These are phyloP conservation scores for Tagetes erecta DNA, from an alignment of 129 eudicot species.

Conservation along the genomic window DNA sequence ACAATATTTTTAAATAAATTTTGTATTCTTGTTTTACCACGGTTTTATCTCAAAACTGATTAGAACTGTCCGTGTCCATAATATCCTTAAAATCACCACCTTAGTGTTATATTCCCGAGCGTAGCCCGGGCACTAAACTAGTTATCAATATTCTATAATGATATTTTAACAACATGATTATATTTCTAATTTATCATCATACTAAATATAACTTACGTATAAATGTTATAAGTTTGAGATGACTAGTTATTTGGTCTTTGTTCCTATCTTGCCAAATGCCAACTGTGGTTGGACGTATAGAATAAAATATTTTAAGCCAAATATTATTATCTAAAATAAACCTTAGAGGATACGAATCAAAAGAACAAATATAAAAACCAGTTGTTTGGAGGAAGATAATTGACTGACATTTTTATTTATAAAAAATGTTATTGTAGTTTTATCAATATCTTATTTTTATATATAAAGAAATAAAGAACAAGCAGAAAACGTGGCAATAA, in stretches of 20 bases:
- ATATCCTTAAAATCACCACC: too few relatives aligned
- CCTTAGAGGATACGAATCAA: neutral
- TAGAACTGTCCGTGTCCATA: too few relatives aligned
- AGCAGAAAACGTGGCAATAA: neutral
- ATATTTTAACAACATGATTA: too few relatives aligned
- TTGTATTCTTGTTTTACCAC: too few relatives aligned
- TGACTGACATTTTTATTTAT: neutral
- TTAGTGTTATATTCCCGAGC: too few relatives aligned
- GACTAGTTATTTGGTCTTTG: neutral
- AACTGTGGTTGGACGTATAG: neutral
- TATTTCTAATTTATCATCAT: too few relatives aligned
- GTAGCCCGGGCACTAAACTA: too few relatives aligned
- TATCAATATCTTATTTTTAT: neutral
- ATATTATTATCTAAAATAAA: neutral
- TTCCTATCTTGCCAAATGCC: slow-evolving; percentile 2
- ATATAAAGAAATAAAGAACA: neutral
- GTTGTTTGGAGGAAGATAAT: neutral
- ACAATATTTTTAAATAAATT: too few relatives aligned
- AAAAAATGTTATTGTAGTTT: neutral
- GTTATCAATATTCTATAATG: too few relatives aligned
- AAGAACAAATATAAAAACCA: slow-evolving; percentile 1
- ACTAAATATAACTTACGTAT: too few relatives aligned
- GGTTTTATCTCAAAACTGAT: too few relatives aligned
- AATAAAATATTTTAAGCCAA: neutral
- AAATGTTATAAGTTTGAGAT: neutral